Percentiles rank a stretch among this genome's conserved stretches.
Conservation (phyloP, 1,284 basidiomycete species). For the Malassezia sp. region DNA sequence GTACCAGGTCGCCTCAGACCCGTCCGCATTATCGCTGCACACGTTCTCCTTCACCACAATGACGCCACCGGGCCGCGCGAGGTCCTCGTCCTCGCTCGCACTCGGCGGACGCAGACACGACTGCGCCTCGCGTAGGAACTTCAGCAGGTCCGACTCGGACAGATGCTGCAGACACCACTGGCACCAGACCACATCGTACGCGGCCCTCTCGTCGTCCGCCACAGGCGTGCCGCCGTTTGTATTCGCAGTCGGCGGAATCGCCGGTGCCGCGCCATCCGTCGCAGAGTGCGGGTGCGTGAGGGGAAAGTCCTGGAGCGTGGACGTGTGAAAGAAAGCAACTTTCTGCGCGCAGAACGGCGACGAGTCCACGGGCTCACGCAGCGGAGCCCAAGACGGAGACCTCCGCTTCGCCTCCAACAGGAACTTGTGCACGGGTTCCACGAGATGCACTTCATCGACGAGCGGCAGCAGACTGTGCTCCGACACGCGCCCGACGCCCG, state of each 20-base stretch:
- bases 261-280: background rate
- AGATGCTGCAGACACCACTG: constrained; percentile 46
- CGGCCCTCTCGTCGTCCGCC: constrained; percentile 20
- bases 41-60: constrained; percentile 46
- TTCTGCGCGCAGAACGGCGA: constrained; percentile 38
- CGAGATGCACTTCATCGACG: constrained; percentile 42
- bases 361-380: constrained; percentile 22
- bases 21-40: constrained; percentile 35
- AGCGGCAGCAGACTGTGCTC: constrained; percentile 36
- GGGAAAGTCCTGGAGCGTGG: constrained; percentile 39
- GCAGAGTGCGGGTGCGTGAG: constrained; percentile 24
- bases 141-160: constrained; percentile 37
- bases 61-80: constrained; percentile 17
- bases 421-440: constrained; percentile 44
- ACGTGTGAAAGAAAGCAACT: constrained; percentile 36
- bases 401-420: constrained; percentile 30
- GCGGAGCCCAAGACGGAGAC: constrained; percentile 26
- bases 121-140: constrained; percentile 32
- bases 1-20: constrained; percentile 38
- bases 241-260: constrained; percentile 9
- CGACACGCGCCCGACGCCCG: constrained; percentile 43
- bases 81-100: constrained; percentile 2
- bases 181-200: constrained; percentile 40
- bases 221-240: background rate
- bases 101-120: constrained; percentile 16